Conservation (phyloP, 805 yeast species). For the Deakozyma indianensis region DNA sequence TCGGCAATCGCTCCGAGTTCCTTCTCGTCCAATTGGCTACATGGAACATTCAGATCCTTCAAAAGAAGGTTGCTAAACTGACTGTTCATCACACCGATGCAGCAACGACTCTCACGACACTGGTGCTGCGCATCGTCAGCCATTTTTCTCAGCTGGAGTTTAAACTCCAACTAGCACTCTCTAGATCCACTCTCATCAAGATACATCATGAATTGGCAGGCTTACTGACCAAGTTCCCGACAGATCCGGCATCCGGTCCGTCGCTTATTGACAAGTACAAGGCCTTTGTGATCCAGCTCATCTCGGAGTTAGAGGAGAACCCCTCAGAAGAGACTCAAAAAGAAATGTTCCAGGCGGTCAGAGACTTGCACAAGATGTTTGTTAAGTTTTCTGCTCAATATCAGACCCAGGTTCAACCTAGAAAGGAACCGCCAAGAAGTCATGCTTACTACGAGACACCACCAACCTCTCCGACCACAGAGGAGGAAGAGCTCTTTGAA, state of each 20-base stretch:
- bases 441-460: neutral
- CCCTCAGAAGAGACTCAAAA: constrained; percentile 14
- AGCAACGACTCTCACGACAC: constrained; percentile 16
- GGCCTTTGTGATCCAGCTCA: constrained; percentile 15
- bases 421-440: neutral
- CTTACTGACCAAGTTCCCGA: constrained; percentile 8
- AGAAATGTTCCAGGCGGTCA: constrained; percentile 18
- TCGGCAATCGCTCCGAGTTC: constrained; percentile 12
- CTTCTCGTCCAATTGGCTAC: constrained; percentile 12
- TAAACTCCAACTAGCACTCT: constrained; percentile 17
- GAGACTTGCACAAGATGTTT: constrained; percentile 18
- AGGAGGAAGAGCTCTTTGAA: neutral
- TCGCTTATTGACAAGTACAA: constrained; percentile 15
- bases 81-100: constrained; percentile 14
- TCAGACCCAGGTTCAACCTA: constrained; percentile 1
- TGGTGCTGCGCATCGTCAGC: constrained; percentile 17
- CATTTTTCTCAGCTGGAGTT: constrained; percentile 15
- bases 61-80: constrained; percentile 13
- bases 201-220: constrained; percentile 18
- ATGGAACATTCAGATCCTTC: constrained; percentile 17
- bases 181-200: constrained; percentile 17
- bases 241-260: constrained; percentile 4
- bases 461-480: constrained; percentile 3
- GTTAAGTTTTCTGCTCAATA: constrained; percentile 11
- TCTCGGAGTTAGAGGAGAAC: constrained; percentile 16